phyloP scores from a whole-genome alignment of 2,329 filamentous ascomycete species.

The Davidsoniella virescens region DNA sequence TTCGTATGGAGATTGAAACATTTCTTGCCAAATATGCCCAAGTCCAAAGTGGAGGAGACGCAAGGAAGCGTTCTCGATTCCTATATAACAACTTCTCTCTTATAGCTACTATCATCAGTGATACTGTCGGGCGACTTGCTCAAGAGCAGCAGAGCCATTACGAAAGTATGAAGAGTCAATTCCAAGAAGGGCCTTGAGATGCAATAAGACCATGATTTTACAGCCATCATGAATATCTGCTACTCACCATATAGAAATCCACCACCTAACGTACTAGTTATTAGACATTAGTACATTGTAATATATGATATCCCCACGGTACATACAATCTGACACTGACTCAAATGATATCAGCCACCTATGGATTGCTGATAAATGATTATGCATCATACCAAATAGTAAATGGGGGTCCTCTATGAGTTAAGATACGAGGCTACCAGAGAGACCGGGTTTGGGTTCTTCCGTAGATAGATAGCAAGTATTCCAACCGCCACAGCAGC shows the following conservation, averaged over 20 bases:
- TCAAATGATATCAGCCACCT: no score
- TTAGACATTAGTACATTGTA: not conserved
- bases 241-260: not conserved
- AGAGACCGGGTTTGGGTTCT: conserved; percentile 20
- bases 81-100: conserved; percentile 93
- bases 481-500: conserved; percentile 51
- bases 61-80: conserved; percentile 70
- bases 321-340: no score
- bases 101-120: conserved; percentile 80
- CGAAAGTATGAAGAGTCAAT: conserved; percentile 44
- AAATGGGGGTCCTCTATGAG: not conserved
- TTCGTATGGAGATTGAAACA: conserved; percentile 67
- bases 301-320: no score
- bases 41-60: conserved; percentile 52
- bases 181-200: conserved; percentile 28
- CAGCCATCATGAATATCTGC: not conserved
- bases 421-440: conserved; percentile 1
- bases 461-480: conserved; percentile 51
- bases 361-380: no score
- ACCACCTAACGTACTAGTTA: not conserved
- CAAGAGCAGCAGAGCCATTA: conserved; percentile 63
- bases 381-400: no score
- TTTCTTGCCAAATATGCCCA: conserved; percentile 60
- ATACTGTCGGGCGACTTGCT: conserved; percentile 56
- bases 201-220: not conserved